Percentiles rank a stretch among this genome's conserved stretches.
Evolutionary conservation across 164 flowering plant species (phyloP).

Genomic region (Stephania cephalantha): DNA sequence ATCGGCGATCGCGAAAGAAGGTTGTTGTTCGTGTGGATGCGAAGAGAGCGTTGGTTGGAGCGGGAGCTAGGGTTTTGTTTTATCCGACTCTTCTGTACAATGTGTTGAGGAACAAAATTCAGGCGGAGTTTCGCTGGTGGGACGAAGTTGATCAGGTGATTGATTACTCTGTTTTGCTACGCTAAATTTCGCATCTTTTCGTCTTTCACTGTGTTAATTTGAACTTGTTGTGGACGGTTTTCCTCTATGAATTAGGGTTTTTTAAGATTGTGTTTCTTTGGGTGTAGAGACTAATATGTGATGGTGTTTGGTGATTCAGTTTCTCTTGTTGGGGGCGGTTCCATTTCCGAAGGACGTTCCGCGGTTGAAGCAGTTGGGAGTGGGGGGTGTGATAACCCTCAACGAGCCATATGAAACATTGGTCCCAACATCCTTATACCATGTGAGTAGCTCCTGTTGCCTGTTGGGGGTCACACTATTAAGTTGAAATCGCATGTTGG

Average conservation of each 20-base stretch:
- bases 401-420: conserved; percentile 79
- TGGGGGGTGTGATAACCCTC: conserved; percentile 74
- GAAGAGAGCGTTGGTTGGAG: conserved; percentile 67
- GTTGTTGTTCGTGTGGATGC: conserved; percentile 35
- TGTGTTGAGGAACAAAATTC: conserved; percentile 61
- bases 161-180: conserved; percentile 4
- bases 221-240: background rate
- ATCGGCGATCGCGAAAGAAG: background rate
- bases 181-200: background rate
- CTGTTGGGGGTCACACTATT: background rate
- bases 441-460: conserved; percentile 44
- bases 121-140: conserved; percentile 91
- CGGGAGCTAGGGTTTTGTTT: conserved; percentile 79
- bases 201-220: background rate
- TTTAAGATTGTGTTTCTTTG: background rate
- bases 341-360: conserved; percentile 85
- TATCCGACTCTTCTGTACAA: conserved; percentile 88
- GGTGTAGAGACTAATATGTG: background rate
- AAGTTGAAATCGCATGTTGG: background rate
- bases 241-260: background rate
- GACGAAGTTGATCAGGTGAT: conserved; percentile 77
- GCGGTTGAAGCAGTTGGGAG: conserved; percentile 68
- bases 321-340: conserved; percentile 83
- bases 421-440: conserved; percentile 62
- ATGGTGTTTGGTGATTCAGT: conserved; percentile 33